phyloP scores from a whole-genome alignment of 2,329 filamentous ascomycete species.

The Elsinoe ampelina region DNA sequence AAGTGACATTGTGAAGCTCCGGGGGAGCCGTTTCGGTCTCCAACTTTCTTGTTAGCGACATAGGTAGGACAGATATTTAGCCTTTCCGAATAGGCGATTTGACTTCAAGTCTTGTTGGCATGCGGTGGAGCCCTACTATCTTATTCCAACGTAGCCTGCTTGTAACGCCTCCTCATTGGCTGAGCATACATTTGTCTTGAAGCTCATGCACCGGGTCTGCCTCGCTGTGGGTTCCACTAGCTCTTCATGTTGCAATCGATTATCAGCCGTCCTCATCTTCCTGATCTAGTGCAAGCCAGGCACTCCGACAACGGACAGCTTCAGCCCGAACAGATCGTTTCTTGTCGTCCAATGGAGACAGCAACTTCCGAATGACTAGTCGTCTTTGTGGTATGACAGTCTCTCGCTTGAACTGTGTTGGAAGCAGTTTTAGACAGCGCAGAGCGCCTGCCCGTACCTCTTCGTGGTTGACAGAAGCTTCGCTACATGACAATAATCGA shows the following conservation, averaged over 20 bases:
- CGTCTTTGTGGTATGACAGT: conserved; percentile 48
- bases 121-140: too few relatives aligned
- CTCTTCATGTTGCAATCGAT: background rate
- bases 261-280: conserved; percentile 42
- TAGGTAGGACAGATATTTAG: too few relatives aligned
- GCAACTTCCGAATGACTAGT: conserved; percentile 48
- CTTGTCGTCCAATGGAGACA: conserved; percentile 49
- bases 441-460: conserved; percentile 41
- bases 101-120: too few relatives aligned
- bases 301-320: conserved; percentile 52
- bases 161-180: too few relatives aligned
- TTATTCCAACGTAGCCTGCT: too few relatives aligned
- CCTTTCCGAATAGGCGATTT: too few relatives aligned
- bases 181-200: too few relatives aligned
- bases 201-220: too few relatives aligned
- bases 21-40: too few relatives aligned
- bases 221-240: too few relatives aligned
- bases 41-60: too few relatives aligned
- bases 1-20: too few relatives aligned
- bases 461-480: conserved; percentile 25
- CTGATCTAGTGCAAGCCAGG: conserved; percentile 53
- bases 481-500: conserved; percentile 36
- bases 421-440: conserved; percentile 40
- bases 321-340: conserved; percentile 54
- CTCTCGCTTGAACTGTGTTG: conserved; percentile 39